Conservation (phyloP, 768 basidiomycete species). For the Suillus decipiens region DNA sequence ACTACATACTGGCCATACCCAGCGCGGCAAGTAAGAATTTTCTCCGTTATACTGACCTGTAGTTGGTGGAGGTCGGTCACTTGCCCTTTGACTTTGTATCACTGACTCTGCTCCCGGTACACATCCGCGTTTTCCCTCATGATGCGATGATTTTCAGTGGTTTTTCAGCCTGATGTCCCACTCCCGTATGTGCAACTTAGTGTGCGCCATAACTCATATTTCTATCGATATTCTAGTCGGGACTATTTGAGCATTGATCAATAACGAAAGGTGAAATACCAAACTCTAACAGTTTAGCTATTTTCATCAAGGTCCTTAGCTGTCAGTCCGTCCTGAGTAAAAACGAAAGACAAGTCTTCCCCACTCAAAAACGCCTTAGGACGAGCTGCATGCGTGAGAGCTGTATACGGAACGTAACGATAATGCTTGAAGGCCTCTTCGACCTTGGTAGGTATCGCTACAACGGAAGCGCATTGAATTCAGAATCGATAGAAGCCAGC, state of each 20-base stretch:
- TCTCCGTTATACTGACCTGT: not conserved
- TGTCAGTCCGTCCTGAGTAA: too few species aligned
- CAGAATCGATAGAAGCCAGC: too few species aligned
- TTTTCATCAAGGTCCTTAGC: not conserved
- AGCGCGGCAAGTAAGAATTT: not conserved
- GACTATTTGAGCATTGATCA: too few species aligned
- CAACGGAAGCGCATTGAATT: too few species aligned
- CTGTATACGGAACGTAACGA: too few species aligned
- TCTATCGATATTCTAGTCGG: too few species aligned
- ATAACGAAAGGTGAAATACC: too few species aligned
- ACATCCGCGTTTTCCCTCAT: not conserved
- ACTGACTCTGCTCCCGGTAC: not conserved
- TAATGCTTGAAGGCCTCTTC: too few species aligned
- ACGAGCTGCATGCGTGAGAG: too few species aligned
- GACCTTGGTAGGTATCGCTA: too few species aligned
- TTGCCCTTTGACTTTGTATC: not conserved
- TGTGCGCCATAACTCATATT: not conserved
- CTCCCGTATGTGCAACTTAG: not conserved
- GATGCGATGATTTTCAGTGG: not conserved
- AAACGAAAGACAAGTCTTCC: too few species aligned
- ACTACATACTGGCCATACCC: not conserved
- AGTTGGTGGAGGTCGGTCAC: constrained; percentile 16
- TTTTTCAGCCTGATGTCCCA: not conserved
- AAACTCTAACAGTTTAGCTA: not conserved
- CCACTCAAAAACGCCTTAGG: too few species aligned